Evolutionary conservation across 495 filamentous ascomycete genomes (phyloP).

Genomic region (Penicillium lividum): DNA sequence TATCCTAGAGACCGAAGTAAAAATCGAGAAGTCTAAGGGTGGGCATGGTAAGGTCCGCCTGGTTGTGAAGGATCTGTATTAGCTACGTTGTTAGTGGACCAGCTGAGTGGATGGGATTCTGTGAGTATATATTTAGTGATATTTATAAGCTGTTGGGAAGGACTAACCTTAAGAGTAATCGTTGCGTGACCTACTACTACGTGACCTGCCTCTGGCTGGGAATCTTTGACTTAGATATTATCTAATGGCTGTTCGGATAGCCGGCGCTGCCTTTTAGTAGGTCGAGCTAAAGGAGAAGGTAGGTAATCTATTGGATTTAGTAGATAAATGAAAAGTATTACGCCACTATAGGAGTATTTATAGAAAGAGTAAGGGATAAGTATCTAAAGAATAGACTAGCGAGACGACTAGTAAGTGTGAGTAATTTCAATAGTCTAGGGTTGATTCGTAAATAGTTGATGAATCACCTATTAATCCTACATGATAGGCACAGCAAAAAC

Average conservation of each 20-base stretch:
- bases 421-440: neutral
- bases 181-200: neutral
- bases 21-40: neutral
- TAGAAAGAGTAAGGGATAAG: neutral
- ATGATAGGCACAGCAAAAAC: neutral
- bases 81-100: slow-evolving; percentile 3
- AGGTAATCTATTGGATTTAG: neutral
- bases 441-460: neutral
- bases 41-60: slow-evolving; percentile 1
- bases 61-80: neutral
- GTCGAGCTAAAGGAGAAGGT: neutral
- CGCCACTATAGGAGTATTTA: neutral
- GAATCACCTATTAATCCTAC: neutral
- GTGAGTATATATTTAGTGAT: neutral
- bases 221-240: neutral
- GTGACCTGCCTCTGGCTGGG: neutral
- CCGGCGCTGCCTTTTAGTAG: neutral
- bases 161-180: neutral
- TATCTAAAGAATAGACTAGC: neutral
- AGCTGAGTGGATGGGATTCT: neutral
- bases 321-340: neutral
- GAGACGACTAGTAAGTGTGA: neutral
- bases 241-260: neutral
- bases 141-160: neutral
- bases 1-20: neutral